Evolutionary conservation across 2,329 filamentous ascomycete species (phyloP), one percentile per base, ranked within the genome.

Genomic region (Huntiella bhutanensis): DNA sequence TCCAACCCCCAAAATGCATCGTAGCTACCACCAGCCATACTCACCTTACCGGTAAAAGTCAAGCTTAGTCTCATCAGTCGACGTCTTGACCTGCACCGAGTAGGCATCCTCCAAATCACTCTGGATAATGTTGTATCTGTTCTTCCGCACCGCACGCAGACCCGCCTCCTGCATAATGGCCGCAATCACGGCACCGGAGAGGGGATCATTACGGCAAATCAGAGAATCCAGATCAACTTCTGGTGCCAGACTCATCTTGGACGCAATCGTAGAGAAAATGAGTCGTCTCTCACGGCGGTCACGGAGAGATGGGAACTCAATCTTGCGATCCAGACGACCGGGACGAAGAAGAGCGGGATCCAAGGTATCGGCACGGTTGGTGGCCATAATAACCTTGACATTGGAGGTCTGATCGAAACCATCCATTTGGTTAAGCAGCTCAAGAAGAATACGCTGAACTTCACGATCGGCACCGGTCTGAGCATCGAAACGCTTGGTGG

Each of bases 331-430:
- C 49, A 98, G 72, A 68, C 91, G 86, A 54, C 91, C 91, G 32
- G 91, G 91, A 56, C 91, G 85, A 51, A 98, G 75, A 51, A 98
- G 73, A 37, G 91, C 91, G 12, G 91, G 91, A 60, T 98, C 91
- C 53, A 98, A 73, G 5, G 91, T 98, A 63, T 96, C 91, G 54
- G 91, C 88, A 61, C 91, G 82, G 70, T 98, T 98, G 54, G 91
- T 98, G 54, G 91, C 91, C 91, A 98, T 98, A 67, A 98, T 98
- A 61, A 98, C 91, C 70, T 98, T 98, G 65, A 98, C 91, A 64
- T 98, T 98, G 61, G 85, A 83, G 0, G 86, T 94, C 65, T 98
- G 91, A 63, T 98, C 91, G 68, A 98, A 98, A 53, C 91, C 91
- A 61, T 98, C 91, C 91, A 98, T 98, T 66, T 98, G 91, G 68